Base-by-base conservation (phyloP, 2,329 filamentous ascomycete genomes). In the Cordyceps cateniannulata region DNA sequence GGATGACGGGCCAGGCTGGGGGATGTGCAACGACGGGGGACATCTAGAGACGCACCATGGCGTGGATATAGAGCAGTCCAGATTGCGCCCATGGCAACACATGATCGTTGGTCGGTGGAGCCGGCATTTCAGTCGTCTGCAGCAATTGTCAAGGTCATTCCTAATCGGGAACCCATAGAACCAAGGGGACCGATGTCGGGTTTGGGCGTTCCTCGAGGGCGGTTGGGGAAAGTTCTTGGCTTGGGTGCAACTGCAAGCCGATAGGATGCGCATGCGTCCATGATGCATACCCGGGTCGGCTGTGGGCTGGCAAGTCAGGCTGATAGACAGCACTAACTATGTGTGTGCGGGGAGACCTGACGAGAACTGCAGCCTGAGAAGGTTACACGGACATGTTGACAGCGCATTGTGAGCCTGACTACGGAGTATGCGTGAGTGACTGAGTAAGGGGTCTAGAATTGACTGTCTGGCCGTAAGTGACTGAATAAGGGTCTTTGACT, bases 101-200 rank as follows among this genome's bases (percentile, higher is more conserved):
- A 57, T 61, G 60, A 61, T 61, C 60, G 48, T 42, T 56, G 50
- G 50, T 6, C 8, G 27, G 54, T 54, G 61, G 55, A 55, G 54
- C 42, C 55, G 61, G 56, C 55, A 58, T 59, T 52, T 40, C 44
- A 53, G 40, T 50, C 32, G 35, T 38, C 50, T 60, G 52, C 50
- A 62, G n/a, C 44, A 58, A 53, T 62, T 63, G 60, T 60, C 29
- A 48, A 57, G 50, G 38, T 52, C 44, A 60, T 62, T 42, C 60
- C 63, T 57, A 60, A 29, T 63, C 49, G 56, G 59, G 57, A 57
- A 49, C 35, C 42, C 40, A 42, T 57, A 48, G 49, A n/a, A 63
- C 29, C 47, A 45, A 45, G 32, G n/a, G n/a, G n/a, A 60, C 61
- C 56, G 60, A 58, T 60, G 62, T 62, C 61, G 60, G 61, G 61